Evolutionary conservation across 805 yeast genomes (phyloP).

Genomic region (Spathaspora arborariae): DNA sequence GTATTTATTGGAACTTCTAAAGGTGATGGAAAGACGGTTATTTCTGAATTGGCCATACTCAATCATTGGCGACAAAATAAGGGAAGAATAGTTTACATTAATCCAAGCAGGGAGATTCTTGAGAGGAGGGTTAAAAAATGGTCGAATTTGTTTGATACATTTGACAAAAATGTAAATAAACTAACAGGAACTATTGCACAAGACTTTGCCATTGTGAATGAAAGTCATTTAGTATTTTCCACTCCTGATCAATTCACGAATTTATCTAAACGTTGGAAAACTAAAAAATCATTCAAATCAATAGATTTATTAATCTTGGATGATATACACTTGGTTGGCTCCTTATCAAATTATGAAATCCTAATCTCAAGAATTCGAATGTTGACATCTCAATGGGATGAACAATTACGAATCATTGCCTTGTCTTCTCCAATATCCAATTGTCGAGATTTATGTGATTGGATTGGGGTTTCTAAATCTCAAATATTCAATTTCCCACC

Average conservation of each 20-base stretch:
- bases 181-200: conserved; percentile 50
- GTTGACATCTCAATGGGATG: conserved; percentile 63
- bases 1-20: conserved; percentile 68
- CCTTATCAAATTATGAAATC: conserved; percentile 63
- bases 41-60: conserved; percentile 71
- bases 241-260: conserved; percentile 79
- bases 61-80: conserved; percentile 67
- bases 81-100: conserved; percentile 72
- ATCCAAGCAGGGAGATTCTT: conserved; percentile 56
- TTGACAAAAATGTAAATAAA: conserved; percentile 52
- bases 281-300: conserved; percentile 61
- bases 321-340: conserved; percentile 65
- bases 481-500: conserved; percentile 71
- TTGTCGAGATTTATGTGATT: conserved; percentile 74
- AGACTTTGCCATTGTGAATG: conserved; percentile 55
- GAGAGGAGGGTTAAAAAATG: conserved; percentile 48
- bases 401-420: conserved; percentile 56
- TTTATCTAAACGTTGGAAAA: conserved; percentile 79
- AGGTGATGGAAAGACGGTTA: conserved; percentile 69
- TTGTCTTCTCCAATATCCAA: conserved; percentile 68
- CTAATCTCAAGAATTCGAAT: conserved; percentile 68
- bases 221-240: conserved; percentile 64
- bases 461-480: conserved; percentile 71
- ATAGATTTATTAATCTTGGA: conserved; percentile 71
- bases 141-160: conserved; percentile 45